A percentile compares a stretch with the other conserved stretches of the same genome.
Conservation (phyloP, 2,329 filamentous ascomycete species). For the Talaromyces amestolkiae region DNA sequence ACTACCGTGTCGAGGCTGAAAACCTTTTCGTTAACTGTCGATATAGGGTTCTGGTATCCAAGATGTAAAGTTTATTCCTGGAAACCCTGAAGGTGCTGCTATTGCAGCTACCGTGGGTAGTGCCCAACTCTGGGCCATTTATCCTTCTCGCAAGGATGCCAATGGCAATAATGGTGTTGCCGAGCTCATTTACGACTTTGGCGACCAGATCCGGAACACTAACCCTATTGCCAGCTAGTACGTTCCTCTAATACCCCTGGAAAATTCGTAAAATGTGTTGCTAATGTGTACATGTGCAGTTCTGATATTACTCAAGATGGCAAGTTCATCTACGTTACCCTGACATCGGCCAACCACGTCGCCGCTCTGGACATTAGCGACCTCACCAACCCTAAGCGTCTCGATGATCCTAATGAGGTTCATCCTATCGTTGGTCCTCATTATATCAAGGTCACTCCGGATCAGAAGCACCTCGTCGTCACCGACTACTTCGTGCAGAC, state of each 20-base stretch:
- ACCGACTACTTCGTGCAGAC: constrained; percentile 67
- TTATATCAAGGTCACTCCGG: constrained; percentile 63
- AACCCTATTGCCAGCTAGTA: constrained; percentile 54
- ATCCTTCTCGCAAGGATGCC: constrained; percentile 56
- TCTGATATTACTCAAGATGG: constrained; percentile 60
- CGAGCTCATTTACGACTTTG: constrained; percentile 59
- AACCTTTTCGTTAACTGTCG: not conserved
- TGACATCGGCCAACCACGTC: constrained; percentile 62
- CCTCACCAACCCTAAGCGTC: constrained; percentile 58
- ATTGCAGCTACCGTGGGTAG: constrained; percentile 60
- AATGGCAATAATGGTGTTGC: constrained; percentile 58
- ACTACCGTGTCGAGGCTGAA: not conserved
- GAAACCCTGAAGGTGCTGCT: constrained; percentile 57
- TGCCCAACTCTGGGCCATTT: constrained; percentile 64
- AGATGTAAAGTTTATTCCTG: constrained; percentile 65
- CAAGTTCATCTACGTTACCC: constrained; percentile 58
- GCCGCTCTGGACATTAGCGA: constrained; percentile 62
- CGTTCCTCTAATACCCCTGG: constrained; percentile 15
- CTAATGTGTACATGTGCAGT: constrained; percentile 26
- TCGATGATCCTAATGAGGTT: constrained; percentile 58
- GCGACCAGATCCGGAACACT: constrained; percentile 55
- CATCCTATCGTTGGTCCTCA: constrained; percentile 62
- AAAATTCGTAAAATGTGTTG: constrained; percentile 4
- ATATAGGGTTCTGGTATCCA: constrained; percentile 57
- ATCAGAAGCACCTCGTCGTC: constrained; percentile 63